These are phyloP conservation scores for Plasmodium reichenowi DNA, from an alignment of 169 alveolate genomes.

Conservation along the genomic window DNA sequence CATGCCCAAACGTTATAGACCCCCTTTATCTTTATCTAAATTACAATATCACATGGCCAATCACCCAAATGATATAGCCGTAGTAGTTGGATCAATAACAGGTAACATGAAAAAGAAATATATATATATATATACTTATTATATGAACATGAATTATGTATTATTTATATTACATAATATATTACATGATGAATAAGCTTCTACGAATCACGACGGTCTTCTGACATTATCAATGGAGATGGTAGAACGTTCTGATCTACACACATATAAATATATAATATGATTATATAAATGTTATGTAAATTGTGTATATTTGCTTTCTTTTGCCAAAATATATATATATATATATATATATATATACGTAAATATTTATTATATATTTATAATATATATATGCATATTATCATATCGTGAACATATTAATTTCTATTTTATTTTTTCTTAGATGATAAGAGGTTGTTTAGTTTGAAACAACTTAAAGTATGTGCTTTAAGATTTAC, in stretches of 20 bases:
- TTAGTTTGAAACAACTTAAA: constrained; percentile 91
- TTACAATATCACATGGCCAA: constrained; percentile 91
- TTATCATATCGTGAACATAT: too few relatives aligned
- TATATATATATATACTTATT: constrained; percentile 5
- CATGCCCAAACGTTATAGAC: constrained; percentile 93
- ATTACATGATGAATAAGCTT: constrained; percentile 85
- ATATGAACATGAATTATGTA: neutral
- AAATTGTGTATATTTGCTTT: neutral
- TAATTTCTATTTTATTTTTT: constrained; percentile 1
- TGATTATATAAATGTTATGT: too few relatives aligned
- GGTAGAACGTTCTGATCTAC: constrained; percentile 81
- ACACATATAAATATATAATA: too few relatives aligned
- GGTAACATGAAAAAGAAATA: constrained; percentile 78
- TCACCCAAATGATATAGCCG: constrained; percentile 94
- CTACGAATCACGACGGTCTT: constrained; percentile 91
- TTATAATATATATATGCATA: neutral
- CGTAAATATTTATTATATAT: neutral
- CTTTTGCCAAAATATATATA: neutral
- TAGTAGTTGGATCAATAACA: constrained; percentile 97
- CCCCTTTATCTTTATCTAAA: constrained; percentile 95
- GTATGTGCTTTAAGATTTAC: constrained; percentile 98
- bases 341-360: neutral
- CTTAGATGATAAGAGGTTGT: constrained; percentile 92
- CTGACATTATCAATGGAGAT: constrained; percentile 86
- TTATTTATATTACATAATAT: neutral